Evolutionary conservation across 345 rosid species (phyloP), one percentile per base, ranked within the genome.

Genomic region (Sapria himalayana): DNA sequence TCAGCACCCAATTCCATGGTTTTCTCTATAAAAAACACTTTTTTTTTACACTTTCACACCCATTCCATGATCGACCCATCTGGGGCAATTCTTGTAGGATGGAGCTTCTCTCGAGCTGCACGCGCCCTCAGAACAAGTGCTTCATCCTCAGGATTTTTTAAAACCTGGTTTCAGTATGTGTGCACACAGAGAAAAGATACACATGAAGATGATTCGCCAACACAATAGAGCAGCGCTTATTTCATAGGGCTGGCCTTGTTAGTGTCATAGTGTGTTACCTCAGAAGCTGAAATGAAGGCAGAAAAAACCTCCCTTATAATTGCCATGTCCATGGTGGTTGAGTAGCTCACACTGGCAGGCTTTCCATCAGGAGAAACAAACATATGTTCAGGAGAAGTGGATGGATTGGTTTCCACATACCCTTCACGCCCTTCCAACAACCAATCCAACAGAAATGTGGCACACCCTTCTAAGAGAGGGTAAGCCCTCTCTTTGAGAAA

Each of bases 11-110:
- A 11, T 41, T 54, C 34, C 13, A 18, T 13, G 20, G 9, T 9
- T 25, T 18, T 37, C 14, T 3, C 25, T 9, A 12, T 6, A 37
- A 27, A 3, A 15, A 19, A n/a, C 15, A 16, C 16, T 22, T 33
- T 46, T 33, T 23, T 40, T 15, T 13, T 8, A 16, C 20, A 27
- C 11, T 29, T 9, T 33, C 57, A 44, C 59, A 71, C 92, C 98
- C 98, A 82, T 71, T 89, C 98, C 95, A 79, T 79, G 25, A 89
- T 67, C n/a, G 93, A 76, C 31, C 93, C 93, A 51, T 82, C 98
- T 54, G 59, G 59, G 4, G 76, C 58, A 52, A 74, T 55, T 67
- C 54, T 77, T 14, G 72, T 69, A 1, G 93, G 95, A 42, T 55
- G 63, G 53, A 89, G 84, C 48, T 67, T 84, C 22, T 64, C 63